Percentiles rank a stretch among this genome's conserved stretches.
phyloP scores from a whole-genome alignment of 345 rosid genomes.

The Hirschfeldia incana region DNA sequence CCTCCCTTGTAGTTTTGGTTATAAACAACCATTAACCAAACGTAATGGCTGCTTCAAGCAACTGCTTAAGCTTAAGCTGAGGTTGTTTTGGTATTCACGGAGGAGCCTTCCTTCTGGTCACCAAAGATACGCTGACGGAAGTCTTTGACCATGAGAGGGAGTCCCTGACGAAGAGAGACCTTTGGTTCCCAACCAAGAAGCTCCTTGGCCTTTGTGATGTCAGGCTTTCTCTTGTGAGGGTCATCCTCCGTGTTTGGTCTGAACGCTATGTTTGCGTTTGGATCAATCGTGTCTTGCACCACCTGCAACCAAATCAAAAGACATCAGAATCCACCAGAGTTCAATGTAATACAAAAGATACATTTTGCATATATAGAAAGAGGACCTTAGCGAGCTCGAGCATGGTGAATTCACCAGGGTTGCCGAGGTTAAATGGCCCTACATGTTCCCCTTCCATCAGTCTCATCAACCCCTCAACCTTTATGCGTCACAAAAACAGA shows the following conservation, averaged over 20 bases:
- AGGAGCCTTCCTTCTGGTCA: constrained; percentile 45
- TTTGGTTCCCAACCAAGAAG: constrained; percentile 78
- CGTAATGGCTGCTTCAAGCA: constrained; percentile 3
- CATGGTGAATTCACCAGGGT: constrained; percentile 99
- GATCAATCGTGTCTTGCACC: constrained; percentile 77
- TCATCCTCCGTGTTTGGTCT: constrained; percentile 88
- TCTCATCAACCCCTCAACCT: constrained; percentile 95
- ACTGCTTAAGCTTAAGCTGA: constrained; percentile 30
- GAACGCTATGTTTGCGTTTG: constrained; percentile 78
- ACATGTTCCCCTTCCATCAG: constrained; percentile 97
- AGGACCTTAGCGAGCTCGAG: constrained; percentile 91
- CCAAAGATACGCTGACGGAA: constrained; percentile 77
- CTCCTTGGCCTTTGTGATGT: constrained; percentile 75
- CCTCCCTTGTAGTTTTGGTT: neutral
- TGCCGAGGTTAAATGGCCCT: constrained; percentile 97
- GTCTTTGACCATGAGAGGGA: constrained; percentile 77
- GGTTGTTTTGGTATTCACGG: constrained; percentile 18
- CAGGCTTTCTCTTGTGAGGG: constrained; percentile 85
- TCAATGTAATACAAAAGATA: neutral
- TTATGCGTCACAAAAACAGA: constrained; percentile 15
- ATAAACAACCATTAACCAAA: neutral
- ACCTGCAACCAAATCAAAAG: constrained; percentile 43
- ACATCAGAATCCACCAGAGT: neutral
- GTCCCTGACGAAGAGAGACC: constrained; percentile 72
- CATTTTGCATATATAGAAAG: neutral